Conservation (phyloP, 768 basidiomycete genomes). For the Boletellus ananas region DNA sequence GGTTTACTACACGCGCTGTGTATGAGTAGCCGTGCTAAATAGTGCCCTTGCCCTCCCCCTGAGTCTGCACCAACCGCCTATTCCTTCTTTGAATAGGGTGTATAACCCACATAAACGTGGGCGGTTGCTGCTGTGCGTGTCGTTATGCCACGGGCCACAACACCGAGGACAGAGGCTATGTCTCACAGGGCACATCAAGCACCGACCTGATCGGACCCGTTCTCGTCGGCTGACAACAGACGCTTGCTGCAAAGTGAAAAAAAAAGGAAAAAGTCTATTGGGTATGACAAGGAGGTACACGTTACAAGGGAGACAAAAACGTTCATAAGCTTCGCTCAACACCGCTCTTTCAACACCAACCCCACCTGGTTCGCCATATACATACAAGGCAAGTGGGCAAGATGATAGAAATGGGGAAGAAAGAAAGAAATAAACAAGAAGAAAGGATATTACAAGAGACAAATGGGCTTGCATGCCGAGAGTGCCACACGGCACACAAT, state of each 20-base stretch:
- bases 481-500: not conserved
- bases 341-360: slow-evolving; percentile 12
- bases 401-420: not conserved
- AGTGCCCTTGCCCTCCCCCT: too few species aligned
- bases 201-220: not conserved
- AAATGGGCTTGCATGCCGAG: slow-evolving; percentile 1
- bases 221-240: not conserved
- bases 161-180: not conserved
- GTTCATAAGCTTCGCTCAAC: slow-evolving; percentile 14
- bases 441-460: slow-evolving; percentile 22
- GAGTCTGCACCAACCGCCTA: not conserved
- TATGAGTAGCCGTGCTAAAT: not conserved
- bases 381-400: slow-evolving; percentile 27
- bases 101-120: not conserved
- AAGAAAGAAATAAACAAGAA: slow-evolving; percentile 8
- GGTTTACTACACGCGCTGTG: not conserved
- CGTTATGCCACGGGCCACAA: not conserved
- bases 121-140: not conserved
- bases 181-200: not conserved
- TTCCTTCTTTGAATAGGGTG: not conserved
- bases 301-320: slow-evolving; percentile 20
- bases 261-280: slow-evolving; percentile 19
- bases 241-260: not conserved
- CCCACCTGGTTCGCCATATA: slow-evolving; percentile 17
- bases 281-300: slow-evolving; percentile 24